Percentiles rank a stretch among this genome's conserved stretches.
These are phyloP conservation scores for Lipomyces spencermartinsiae DNA, from an alignment of 805 yeast genomes.

Conservation along the genomic window DNA sequence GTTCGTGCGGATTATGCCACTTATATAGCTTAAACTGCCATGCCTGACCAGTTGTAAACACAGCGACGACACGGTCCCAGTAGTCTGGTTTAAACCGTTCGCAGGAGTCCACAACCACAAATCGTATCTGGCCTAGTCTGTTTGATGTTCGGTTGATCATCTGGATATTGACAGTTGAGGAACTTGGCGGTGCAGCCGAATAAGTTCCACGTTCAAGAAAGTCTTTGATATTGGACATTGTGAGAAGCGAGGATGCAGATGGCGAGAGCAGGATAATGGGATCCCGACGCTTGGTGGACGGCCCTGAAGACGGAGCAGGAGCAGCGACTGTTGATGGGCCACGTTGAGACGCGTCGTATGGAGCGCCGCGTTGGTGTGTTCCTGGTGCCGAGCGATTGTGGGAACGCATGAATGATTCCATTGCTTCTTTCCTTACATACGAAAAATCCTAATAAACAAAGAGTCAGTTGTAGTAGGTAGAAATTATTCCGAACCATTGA, in stretches of 20 bases:
- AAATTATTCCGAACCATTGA: neutral
- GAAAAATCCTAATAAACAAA: conserved; percentile 41
- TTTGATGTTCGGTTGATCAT: conserved; percentile 63
- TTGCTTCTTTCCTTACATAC: conserved; percentile 47
- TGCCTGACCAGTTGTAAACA: conserved; percentile 93
- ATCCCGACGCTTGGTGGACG: conserved; percentile 51
- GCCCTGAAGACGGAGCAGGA: conserved; percentile 6
- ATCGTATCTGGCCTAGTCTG: conserved; percentile 62
- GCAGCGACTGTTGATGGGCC: conserved; percentile 12
- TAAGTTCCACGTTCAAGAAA: conserved; percentile 76
- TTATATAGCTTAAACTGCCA: conserved; percentile 95
- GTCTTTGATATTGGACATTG: conserved; percentile 67
- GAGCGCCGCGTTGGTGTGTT: neutral
- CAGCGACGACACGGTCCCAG: conserved; percentile 97
- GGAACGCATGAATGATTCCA: conserved; percentile 34
- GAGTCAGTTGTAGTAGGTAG: neutral
- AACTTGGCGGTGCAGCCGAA: conserved; percentile 54
- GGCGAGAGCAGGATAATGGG: conserved; percentile 82
- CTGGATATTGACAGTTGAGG: conserved; percentile 48
- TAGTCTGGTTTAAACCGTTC: conserved; percentile 92
- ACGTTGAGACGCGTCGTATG: neutral
- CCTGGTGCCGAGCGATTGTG: conserved; percentile 13
- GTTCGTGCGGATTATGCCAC: conserved; percentile 75
- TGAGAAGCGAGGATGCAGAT: conserved; percentile 73
- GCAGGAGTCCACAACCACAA: conserved; percentile 85